Percentiles rank a stretch among this genome's conserved stretches.
phyloP scores from a whole-genome alignment of 495 filamentous ascomycete species.

The Aspergillus avenaceus region DNA sequence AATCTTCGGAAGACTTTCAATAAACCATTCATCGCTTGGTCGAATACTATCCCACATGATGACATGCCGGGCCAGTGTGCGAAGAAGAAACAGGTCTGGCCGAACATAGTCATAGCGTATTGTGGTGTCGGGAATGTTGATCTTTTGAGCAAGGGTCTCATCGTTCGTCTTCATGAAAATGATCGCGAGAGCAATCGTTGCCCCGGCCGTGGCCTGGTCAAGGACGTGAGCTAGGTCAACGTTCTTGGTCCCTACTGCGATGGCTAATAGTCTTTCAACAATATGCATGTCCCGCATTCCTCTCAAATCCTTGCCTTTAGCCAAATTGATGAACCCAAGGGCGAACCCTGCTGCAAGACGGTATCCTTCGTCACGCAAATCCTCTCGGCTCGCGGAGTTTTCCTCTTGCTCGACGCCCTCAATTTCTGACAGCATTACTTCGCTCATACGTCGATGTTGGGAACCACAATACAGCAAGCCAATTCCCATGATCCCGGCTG shows the following conservation, averaged over 20 bases:
- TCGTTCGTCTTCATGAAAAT: conserved; percentile 98
- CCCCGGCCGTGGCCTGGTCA: conserved; percentile 86
- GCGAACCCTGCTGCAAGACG: conserved; percentile 91
- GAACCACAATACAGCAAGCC: conserved; percentile 91
- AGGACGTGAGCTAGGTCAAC: conserved; percentile 86
- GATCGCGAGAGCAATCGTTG: conserved; percentile 83
- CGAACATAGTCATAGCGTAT: conserved; percentile 93
- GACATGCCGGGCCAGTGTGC: conserved; percentile 84
- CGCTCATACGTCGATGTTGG: conserved; percentile 96
- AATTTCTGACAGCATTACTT: conserved; percentile 97
- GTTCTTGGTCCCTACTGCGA: conserved; percentile 83
- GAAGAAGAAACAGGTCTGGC: conserved; percentile 85
- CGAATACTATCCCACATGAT: conserved; percentile 89
- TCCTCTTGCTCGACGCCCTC: conserved; percentile 79
- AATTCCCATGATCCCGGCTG: conserved; percentile 95
- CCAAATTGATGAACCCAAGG: conserved; percentile 91
- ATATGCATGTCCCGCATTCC: conserved; percentile 93
- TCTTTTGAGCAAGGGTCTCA: conserved; percentile 79
- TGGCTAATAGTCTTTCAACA: conserved; percentile 76
- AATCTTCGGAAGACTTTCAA: conserved; percentile 61
- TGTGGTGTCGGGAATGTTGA: conserved; percentile 85
- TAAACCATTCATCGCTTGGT: conserved; percentile 68
- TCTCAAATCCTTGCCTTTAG: conserved; percentile 78
- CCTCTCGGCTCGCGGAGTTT: conserved; percentile 53
- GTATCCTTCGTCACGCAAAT: conserved; percentile 90